Conservation (phyloP, 2,329 filamentous ascomycete species). For the Calonectria pauciramosa region DNA sequence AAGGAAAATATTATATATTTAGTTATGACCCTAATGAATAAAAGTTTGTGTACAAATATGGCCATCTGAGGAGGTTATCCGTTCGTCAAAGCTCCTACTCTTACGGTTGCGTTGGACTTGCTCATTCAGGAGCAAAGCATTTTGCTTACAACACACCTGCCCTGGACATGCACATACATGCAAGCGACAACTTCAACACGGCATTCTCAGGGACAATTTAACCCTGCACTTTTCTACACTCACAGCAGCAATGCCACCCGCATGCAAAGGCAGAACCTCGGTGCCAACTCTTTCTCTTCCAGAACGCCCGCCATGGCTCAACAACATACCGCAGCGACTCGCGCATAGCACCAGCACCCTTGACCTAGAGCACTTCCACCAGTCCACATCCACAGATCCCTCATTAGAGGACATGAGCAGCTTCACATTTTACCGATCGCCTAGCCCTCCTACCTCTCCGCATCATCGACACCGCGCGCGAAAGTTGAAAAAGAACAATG, state of each 20-base stretch:
- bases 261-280: background rate
- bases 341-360: background rate
- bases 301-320: background rate
- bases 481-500: too few species aligned
- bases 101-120: background rate
- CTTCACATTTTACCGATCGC: background rate
- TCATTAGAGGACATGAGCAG: background rate
- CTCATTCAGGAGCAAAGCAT: background rate
- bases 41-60: background rate
- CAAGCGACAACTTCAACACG: background rate
- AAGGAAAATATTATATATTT: background rate
- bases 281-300: background rate
- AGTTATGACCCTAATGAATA: slow-evolving; percentile 34
- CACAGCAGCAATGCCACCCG: background rate
- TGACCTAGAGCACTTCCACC: background rate
- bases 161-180: background rate
- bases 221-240: background rate
- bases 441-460: background rate
- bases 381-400: background rate
- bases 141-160: background rate
- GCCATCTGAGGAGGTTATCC: background rate
- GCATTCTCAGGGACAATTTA: background rate
- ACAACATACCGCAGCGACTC: background rate
- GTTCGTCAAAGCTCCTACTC: background rate
- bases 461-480: background rate